Conservation (phyloP, 495 filamentous ascomycete species). For the Penicillium fimorum region DNA sequence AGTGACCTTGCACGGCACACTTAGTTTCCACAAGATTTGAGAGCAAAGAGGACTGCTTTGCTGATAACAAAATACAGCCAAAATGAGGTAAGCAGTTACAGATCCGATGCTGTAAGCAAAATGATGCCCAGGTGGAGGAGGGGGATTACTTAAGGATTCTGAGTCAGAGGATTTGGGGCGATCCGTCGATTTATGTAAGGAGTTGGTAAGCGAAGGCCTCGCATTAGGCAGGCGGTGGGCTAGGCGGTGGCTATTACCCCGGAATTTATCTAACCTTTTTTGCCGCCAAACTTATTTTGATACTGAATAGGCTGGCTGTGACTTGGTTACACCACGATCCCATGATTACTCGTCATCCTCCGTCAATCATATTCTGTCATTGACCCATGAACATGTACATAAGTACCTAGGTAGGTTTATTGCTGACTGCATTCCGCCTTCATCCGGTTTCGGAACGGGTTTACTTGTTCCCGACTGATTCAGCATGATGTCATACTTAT, state of each 20-base stretch:
- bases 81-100: conserved; percentile 47
- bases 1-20: conserved; percentile 6
- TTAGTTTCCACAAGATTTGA: conserved; percentile 11
- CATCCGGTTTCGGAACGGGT: neutral
- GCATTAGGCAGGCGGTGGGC: conserved; percentile 15
- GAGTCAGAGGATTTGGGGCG: conserved; percentile 9
- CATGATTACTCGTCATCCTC: neutral
- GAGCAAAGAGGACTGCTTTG: conserved; percentile 20
- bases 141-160: conserved; percentile 29
- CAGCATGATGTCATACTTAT: conserved; percentile 3
- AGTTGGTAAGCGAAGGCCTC: conserved; percentile 8
- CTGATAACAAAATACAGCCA: conserved; percentile 17
- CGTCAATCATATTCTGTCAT: neutral
- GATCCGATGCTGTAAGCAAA: conserved; percentile 31
- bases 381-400: neutral
- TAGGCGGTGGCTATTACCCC: neutral
- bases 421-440: conserved; percentile 2
- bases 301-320: neutral
- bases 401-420: neutral
- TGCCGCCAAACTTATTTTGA: neutral
- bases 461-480: neutral
- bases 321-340: neutral
- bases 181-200: conserved; percentile 9
- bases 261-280: neutral
- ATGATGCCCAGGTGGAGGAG: conserved; percentile 13